Evolutionary conservation across 495 filamentous ascomycete species (phyloP).

Genomic region (Aspergillus homomorphus): DNA sequence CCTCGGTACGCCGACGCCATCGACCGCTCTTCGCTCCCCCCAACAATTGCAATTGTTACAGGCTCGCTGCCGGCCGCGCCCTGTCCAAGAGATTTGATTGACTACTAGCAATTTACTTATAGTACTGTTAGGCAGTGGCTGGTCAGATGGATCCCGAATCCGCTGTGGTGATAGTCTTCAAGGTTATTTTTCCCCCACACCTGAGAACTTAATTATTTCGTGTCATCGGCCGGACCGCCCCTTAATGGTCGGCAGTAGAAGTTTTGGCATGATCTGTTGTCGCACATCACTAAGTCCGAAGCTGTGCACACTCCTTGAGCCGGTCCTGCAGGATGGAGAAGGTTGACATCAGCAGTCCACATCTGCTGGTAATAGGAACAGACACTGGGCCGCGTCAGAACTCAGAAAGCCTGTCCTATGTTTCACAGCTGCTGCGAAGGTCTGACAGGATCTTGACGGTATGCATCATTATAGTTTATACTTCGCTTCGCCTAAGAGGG

Average conservation of each 20-base stretch:
- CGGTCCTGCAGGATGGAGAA: constrained; percentile 1
- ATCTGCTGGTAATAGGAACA: not conserved
- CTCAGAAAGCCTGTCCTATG: not conserved
- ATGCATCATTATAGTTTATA: not conserved
- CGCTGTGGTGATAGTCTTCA: not conserved
- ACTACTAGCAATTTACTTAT: no score
- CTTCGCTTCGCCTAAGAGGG: not conserved
- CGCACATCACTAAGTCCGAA: not conserved
- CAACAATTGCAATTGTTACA: not conserved
- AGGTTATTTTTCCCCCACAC: not conserved
- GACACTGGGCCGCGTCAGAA: not conserved
- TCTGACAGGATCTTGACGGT: not conserved
- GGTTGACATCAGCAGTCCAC: not conserved
- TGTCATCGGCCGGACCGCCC: not conserved
- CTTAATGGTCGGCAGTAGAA: not conserved
- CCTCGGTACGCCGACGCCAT: constrained; percentile 1
- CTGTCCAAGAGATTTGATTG: not conserved
- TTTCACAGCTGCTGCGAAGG: not conserved
- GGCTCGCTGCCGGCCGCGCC: not conserved
- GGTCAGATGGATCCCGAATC: no score
- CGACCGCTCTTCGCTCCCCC: constrained; percentile 1
- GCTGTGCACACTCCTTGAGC: not conserved
- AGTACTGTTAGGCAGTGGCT: no score
- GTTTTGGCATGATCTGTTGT: not conserved
- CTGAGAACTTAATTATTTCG: not conserved